Base-by-base conservation (phyloP, 2,329 filamentous ascomycete species). In the Alternaria consortialis region DNA sequence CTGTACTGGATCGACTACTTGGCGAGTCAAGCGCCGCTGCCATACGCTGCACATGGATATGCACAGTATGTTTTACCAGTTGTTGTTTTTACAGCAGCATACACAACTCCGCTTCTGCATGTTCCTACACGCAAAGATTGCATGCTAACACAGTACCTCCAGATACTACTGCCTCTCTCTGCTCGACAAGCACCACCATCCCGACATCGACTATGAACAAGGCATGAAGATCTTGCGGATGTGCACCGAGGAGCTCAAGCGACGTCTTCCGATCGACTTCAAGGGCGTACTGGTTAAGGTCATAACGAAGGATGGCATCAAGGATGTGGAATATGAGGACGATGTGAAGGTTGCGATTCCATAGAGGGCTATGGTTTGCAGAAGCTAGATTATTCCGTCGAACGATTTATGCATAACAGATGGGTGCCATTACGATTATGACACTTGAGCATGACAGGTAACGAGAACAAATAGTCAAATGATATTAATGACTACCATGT, bases 1-100 rank as follows among this genome's bases (percentile, higher is more conserved):
- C 83, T 99, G 69, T 97, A 97, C 86, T 99, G 95, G 95, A 87
- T 97, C 73, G 94, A 99, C 80, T 98, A 98, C 82, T 88, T 99
- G 76, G 95, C 94, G 68, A 90, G 94, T 64, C 83, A 94, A 77
- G 94, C 93, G 5, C 87, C 91, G 32, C 85, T 99, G 48, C 95
- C 95, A 57, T 99, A 99, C 78, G 96, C 95, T 50, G 95, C 95
- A 63, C 96, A 99, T 74, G 95, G 95, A 71, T 99, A 99, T 82
- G 95, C 95, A 71, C 95, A 99, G 91, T 93, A 89, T 64, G 91
- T 80, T 29, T 20, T 44, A 25, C 29, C 46, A 8, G 20, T 9
- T 46, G 12, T 23, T 43, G 48, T 5, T 32, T 31, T 27, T 34
- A 25, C 6, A n/a, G 31, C 40, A 52, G 23, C 17, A 42, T 12